Evolutionary conservation across 257 asterid species (phyloP).

Genomic region (Verbena officinalis): DNA sequence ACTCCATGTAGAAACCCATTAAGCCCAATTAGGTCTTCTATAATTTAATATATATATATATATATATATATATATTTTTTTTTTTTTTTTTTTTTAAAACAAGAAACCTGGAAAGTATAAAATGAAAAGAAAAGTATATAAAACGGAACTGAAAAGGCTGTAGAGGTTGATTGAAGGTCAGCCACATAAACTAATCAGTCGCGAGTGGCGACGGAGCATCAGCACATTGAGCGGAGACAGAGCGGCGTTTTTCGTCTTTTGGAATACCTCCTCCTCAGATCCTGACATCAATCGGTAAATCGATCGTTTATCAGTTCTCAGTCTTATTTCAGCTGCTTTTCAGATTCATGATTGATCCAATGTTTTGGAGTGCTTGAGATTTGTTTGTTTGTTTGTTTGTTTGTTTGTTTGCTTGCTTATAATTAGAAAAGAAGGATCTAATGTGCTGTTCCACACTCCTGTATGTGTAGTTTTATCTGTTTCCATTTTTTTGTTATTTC

Average conservation of each 20-base stretch:
- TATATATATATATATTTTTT: too few relatives aligned
- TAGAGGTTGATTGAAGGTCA: too few relatives aligned
- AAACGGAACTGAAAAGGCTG: background rate
- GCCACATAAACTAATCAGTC: too few relatives aligned
- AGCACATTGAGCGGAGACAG: too few relatives aligned
- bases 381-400: too few relatives aligned
- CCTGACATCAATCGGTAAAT: constrained; percentile 37
- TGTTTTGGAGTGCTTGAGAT: constrained; percentile 4
- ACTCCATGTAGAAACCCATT: background rate
- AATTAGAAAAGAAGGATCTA: background rate
- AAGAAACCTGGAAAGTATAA: background rate
- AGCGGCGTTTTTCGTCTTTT: too few relatives aligned
- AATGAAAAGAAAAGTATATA: background rate
- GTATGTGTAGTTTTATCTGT: background rate
- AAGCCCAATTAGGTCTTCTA: background rate
- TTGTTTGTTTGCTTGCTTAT: constrained; percentile 1
- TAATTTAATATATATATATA: too few relatives aligned
- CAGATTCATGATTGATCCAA: constrained; percentile 12
- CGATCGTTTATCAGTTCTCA: too few relatives aligned
- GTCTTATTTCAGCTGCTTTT: background rate
- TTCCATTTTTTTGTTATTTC: background rate
- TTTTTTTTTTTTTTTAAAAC: too few relatives aligned
- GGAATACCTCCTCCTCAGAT: too few relatives aligned
- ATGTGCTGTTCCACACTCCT: too few relatives aligned
- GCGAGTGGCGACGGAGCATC: too few relatives aligned